Conservation (phyloP, 352 stramenopile species). For the Phytopythium oedochilum region DNA sequence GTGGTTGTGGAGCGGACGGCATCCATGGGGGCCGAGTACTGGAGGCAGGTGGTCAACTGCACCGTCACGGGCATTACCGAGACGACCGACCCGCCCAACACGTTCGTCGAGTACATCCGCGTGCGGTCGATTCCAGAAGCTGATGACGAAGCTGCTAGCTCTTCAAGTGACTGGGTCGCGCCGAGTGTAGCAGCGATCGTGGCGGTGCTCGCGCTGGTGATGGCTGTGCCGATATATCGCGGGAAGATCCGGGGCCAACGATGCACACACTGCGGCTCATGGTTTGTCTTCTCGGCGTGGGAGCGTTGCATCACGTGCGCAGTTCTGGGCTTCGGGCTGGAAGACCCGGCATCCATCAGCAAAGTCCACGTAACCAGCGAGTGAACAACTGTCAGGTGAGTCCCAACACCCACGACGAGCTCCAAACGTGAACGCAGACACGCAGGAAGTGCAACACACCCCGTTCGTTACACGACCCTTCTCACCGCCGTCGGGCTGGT, state of each 20-base stretch:
- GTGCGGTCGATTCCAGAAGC: slow-evolving; percentile 42
- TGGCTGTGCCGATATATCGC: slow-evolving; percentile 53
- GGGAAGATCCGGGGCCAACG: slow-evolving; percentile 36
- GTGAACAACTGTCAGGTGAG: slow-evolving; percentile 5
- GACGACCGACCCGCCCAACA: slow-evolving; percentile 22
- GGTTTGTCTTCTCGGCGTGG: slow-evolving; percentile 42
- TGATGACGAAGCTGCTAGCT: slow-evolving; percentile 11
- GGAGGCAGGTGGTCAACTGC: slow-evolving; percentile 67
- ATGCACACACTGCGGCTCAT: slow-evolving; percentile 67
- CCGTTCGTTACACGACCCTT: background rate
- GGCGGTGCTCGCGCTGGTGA: slow-evolving; percentile 9
- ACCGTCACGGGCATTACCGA: slow-evolving; percentile 46
- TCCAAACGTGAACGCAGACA: background rate
- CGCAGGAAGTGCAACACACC: background rate
- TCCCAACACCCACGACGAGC: background rate
- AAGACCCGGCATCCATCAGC: slow-evolving; percentile 18
- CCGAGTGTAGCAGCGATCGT: slow-evolving; percentile 17
- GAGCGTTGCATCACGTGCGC: slow-evolving; percentile 52
- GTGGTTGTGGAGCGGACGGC: slow-evolving; percentile 46
- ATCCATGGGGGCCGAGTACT: slow-evolving; percentile 48
- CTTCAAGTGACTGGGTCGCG: slow-evolving; percentile 29
- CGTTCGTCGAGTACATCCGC: slow-evolving; percentile 55
- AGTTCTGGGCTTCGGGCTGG: slow-evolving; percentile 44
- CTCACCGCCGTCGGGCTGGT: background rate
- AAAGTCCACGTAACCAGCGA: slow-evolving; percentile 56